A percentile compares a stretch with the other conserved stretches of the same genome.
Conservation (phyloP, 768 basidiomycete species). For the Mycena floridula region DNA sequence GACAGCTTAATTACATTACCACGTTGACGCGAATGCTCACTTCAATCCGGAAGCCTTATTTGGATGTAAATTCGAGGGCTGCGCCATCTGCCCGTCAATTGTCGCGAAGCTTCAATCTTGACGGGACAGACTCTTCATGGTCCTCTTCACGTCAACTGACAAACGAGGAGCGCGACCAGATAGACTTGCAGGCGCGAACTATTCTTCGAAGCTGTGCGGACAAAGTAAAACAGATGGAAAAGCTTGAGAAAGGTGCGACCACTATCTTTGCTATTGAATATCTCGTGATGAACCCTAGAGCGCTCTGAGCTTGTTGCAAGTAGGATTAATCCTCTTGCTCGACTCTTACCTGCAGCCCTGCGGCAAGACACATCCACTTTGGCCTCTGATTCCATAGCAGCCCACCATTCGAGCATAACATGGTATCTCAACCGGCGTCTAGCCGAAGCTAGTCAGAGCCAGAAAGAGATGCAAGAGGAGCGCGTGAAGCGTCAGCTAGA, state of each 20-base stretch:
- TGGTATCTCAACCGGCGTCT: conserved; percentile 86
- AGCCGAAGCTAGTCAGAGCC: conserved; percentile 68
- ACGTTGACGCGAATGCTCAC: conserved; percentile 67
- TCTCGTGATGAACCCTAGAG: conserved; percentile 32
- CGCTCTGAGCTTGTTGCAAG: conserved; percentile 62
- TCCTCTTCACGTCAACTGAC: conserved; percentile 62
- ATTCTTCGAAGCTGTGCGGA: conserved; percentile 84
- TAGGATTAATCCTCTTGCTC: conserved; percentile 57
- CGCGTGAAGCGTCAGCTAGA: conserved; percentile 86
- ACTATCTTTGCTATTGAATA: conserved; percentile 12
- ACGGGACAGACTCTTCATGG: conserved; percentile 48
- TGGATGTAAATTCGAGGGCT: conserved; percentile 64
- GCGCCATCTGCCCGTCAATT: conserved; percentile 48
- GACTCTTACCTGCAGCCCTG: conserved; percentile 68
- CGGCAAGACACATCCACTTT: conserved; percentile 46
- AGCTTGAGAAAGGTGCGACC: conserved; percentile 77
- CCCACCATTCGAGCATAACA: conserved; percentile 88
- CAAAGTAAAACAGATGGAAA: conserved; percentile 83
- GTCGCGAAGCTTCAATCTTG: conserved; percentile 51
- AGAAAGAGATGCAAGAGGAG: conserved; percentile 92
- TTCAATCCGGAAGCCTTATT: conserved; percentile 79
- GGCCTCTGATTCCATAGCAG: conserved; percentile 71
- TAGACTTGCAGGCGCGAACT: conserved; percentile 87
- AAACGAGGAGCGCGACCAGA: conserved; percentile 92
- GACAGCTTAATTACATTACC: conserved; percentile 67